Base-by-base conservation (phyloP, 108 stramenopile genomes). In the Hondaea fermentalgiana region DNA sequence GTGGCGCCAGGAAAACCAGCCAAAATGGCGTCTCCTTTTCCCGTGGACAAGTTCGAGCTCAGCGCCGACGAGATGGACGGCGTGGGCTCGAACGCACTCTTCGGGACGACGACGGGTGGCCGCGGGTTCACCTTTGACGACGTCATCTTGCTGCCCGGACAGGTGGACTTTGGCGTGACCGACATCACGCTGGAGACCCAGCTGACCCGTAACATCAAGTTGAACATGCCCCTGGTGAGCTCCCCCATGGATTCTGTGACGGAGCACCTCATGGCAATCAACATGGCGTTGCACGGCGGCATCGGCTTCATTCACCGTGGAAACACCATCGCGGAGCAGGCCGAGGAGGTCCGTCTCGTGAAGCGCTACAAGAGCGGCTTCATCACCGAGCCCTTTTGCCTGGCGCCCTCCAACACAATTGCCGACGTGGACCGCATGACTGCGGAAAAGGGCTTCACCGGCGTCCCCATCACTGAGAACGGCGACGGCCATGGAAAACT, bases 291-390 rank as follows among this genome's bases (percentile, higher is more conserved):
- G 45, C 98, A 98, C 92, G 99, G 99, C 14, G 99, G 98, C 10
- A 97, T 99, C 59, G 99, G 99, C 49, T 96, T 99, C 90, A 98
- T 99, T 76, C 99, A 99, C 90, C 99, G 98, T 88, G 99, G 99
- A 95, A 95, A 97, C 92, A 93, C 92, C 44, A 87, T 95, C 6
- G 96, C 97, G 88, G 97, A 97, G 44, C 98, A 99, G 92, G 99
- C 97, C 5, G 93, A 87, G 35, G 72, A 72, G 91, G 97, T 98
- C 42, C 91, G 91, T 45, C 95, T 93, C 72, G 99, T 99, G 49
- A 99, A 99, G 92, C 94, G 95, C 59, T 99, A 94, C 93, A 98
- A 99, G 93, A 99, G 98, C 90, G 99, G 99, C 35, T 99, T 99
- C 94, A 99, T 99, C 92, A 96, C 96, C 17, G 97, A 98, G 87